These are phyloP conservation scores for Tephrocybe sp. DNA, from an alignment of 768 basidiomycete species.

Conservation along the genomic window DNA sequence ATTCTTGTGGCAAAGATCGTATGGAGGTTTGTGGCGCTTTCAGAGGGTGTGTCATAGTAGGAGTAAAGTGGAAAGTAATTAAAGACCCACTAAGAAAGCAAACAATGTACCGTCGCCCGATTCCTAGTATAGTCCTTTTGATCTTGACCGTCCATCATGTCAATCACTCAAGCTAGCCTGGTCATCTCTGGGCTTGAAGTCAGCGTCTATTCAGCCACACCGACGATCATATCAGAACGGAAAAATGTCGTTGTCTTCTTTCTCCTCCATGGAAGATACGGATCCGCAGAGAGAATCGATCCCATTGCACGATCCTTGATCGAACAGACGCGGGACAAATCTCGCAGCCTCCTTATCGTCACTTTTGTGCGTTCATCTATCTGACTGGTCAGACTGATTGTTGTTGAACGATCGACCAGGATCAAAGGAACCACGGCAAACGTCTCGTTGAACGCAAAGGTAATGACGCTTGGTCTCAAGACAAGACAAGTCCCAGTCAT, in stretches of 20 bases:
- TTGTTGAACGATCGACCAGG: conserved; percentile 23
- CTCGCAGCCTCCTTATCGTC: conserved; percentile 30
- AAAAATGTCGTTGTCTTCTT: conserved; percentile 34
- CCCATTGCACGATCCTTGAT: conserved; percentile 25
- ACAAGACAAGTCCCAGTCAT: conserved; percentile 17
- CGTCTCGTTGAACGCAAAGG: conserved; percentile 29
- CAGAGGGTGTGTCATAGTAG: too few relatives aligned
- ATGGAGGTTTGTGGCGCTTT: too few relatives aligned
- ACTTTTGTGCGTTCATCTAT: conserved; percentile 31
- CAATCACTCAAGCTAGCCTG: conserved; percentile 21
- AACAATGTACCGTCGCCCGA: too few relatives aligned
- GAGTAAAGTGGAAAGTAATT: too few relatives aligned
- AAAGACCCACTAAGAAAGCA: too few relatives aligned
- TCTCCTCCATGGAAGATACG: conserved; percentile 40
- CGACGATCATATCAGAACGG: conserved; percentile 4
- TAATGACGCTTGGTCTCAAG: conserved; percentile 36
- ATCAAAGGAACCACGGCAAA: conserved; percentile 46
- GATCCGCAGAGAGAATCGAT: conserved; percentile 28
- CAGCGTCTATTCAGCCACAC: conserved; percentile 28
- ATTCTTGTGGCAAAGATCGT: too few relatives aligned
- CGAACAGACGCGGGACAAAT: conserved; percentile 11
- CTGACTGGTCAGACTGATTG: neutral
- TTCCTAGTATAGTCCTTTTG: too few relatives aligned
- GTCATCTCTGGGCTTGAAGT: conserved; percentile 37
- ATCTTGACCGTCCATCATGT: too few relatives aligned